Percentiles rank a stretch among this genome's conserved stretches.
Conservation (phyloP, 805 yeast genomes). For the Starmerella scarabaei region DNA sequence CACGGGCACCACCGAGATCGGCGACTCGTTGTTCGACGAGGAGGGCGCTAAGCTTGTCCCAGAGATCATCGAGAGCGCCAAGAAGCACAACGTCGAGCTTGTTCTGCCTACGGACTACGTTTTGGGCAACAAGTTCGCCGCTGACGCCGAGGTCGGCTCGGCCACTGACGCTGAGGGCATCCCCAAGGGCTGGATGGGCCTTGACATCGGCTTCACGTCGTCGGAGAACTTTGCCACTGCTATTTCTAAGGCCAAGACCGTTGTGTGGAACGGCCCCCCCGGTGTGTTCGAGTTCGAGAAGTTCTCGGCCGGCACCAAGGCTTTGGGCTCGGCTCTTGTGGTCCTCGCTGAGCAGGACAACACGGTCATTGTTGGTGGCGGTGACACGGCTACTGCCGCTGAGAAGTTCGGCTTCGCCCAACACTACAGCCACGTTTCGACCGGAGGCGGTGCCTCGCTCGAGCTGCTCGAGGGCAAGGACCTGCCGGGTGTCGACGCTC, state of each 20-base stretch:
- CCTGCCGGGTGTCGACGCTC: slow-evolving; percentile 93
- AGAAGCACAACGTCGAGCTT: slow-evolving; percentile 85
- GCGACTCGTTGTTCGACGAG: slow-evolving; percentile 82
- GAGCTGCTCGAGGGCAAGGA: slow-evolving; percentile 98
- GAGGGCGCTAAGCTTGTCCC: slow-evolving; percentile 95
- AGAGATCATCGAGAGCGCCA: slow-evolving; percentile 85
- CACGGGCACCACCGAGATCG: slow-evolving; percentile 70
- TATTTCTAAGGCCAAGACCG: slow-evolving; percentile 88
- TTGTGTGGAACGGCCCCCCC: slow-evolving; percentile 99
- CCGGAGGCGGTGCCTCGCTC: slow-evolving; percentile 99
- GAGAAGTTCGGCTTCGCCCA: slow-evolving; percentile 96
- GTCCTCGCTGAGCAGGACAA: slow-evolving; percentile 79
- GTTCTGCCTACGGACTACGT: slow-evolving; percentile 92
- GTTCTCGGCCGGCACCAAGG: slow-evolving; percentile 84
- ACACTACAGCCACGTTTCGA: slow-evolving; percentile 94
- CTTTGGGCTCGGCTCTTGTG: slow-evolving; percentile 78
- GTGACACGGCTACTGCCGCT: slow-evolving; percentile 98
- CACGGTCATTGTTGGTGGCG: slow-evolving; percentile 94
- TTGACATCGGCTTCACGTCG: slow-evolving; percentile 90
- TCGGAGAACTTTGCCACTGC: slow-evolving; percentile 66
- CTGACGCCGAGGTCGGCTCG: slow-evolving; percentile 73
- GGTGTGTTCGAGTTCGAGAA: slow-evolving; percentile 97
- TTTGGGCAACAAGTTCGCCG: slow-evolving; percentile 86
- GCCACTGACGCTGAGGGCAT: slow-evolving; percentile 89
- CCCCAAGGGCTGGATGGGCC: slow-evolving; percentile 89